A percentile compares a stretch with the other conserved stretches of the same genome.
Evolutionary conservation across 2,329 filamentous ascomycete species (phyloP).

Genomic region (Chalara sp.): DNA sequence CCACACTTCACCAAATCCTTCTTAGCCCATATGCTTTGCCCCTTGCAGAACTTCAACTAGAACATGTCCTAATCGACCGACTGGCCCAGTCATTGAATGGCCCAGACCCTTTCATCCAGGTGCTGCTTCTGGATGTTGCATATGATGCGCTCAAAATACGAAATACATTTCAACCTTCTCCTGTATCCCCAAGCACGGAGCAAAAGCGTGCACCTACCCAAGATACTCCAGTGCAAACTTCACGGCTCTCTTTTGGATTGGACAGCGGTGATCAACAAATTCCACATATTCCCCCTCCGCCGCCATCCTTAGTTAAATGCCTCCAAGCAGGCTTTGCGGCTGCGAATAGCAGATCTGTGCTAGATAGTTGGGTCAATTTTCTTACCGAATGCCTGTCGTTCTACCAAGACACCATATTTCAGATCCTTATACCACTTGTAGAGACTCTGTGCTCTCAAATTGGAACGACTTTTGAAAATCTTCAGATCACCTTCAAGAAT

Average conservation of each 20-base stretch:
- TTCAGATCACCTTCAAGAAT: constrained; percentile 58
- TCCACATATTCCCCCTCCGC: constrained; percentile 46
- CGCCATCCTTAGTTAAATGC: constrained; percentile 71
- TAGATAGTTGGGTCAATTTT: constrained; percentile 90
- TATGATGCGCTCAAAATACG: constrained; percentile 65
- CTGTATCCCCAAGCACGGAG: constrained; percentile 19
- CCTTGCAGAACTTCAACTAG: constrained; percentile 59
- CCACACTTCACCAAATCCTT: constrained; percentile 63
- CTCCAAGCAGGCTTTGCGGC: constrained; percentile 77
- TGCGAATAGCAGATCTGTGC: constrained; percentile 61
- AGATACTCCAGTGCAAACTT: constrained; percentile 28
- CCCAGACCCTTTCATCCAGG: constrained; percentile 65
- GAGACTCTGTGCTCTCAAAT: constrained; percentile 83
- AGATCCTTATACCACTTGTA: constrained; percentile 83
- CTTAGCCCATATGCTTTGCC: constrained; percentile 53
- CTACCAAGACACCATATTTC: constrained; percentile 79
- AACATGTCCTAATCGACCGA: constrained; percentile 62
- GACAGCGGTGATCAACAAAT: constrained; percentile 35
- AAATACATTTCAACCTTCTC: constrained; percentile 27
- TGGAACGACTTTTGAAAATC: constrained; percentile 59
- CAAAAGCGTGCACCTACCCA: constrained; percentile 18
- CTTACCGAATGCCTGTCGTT: constrained; percentile 77
- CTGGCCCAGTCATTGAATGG: constrained; percentile 54
- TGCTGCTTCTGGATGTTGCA: constrained; percentile 71
- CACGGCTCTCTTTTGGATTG: constrained; percentile 35